phyloP scores from a whole-genome alignment of 192 early-diverging fungal species.

The Backusella tarrabulga region DNA sequence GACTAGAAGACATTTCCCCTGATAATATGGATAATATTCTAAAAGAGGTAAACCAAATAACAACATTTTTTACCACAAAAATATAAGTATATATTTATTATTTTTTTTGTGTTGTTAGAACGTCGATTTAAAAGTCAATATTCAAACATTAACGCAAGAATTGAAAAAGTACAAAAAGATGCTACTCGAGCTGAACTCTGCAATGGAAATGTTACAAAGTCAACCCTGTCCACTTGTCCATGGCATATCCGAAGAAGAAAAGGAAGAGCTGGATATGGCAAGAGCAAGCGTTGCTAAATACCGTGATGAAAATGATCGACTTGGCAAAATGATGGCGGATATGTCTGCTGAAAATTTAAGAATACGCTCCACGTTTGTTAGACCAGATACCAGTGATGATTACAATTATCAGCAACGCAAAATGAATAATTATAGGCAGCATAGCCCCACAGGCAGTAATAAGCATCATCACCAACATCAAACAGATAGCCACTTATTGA shows the following conservation, averaged over 20 bases:
- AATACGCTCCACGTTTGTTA: not conserved
- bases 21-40: constrained; percentile 51
- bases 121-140: constrained; percentile 46
- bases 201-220: constrained; percentile 42
- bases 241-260: constrained; percentile 42
- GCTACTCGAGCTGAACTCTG: constrained; percentile 42
- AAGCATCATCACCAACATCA: not conserved
- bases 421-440: not conserved
- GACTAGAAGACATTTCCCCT: constrained; percentile 47
- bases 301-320: constrained; percentile 26
- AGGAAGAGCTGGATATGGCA: constrained; percentile 32
- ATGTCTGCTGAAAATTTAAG: constrained; percentile 17
- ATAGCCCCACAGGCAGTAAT: not conserved
- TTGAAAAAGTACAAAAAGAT: constrained; percentile 48
- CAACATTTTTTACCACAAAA: too few species aligned
- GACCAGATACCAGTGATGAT: not conserved
- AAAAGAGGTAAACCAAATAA: constrained; percentile 42
- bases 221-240: constrained; percentile 39
- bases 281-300: constrained; percentile 18
- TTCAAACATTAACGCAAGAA: constrained; percentile 44
- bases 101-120: constrained; percentile 35
- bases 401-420: not conserved
- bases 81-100: not conserved
- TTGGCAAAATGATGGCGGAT: constrained; percentile 23
- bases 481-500: constrained; percentile 7